A percentile compares a stretch with the other conserved stretches of the same genome.
phyloP scores from a whole-genome alignment of 176 grass and related monocot genomes.

The Rhynchospora pubera region DNA sequence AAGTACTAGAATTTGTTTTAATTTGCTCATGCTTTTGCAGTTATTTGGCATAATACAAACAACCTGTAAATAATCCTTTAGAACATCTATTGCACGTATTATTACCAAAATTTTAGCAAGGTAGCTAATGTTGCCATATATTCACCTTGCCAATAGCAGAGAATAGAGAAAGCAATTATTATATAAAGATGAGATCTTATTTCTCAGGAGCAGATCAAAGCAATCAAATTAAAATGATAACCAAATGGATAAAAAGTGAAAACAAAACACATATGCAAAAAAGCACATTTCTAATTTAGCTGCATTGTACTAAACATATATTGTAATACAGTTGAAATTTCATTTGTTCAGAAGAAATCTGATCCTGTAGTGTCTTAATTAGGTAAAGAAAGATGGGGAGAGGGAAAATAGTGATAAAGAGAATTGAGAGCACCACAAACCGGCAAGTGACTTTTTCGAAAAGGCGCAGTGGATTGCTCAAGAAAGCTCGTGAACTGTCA shows the following conservation, averaged over 20 bases:
- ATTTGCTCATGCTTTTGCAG: no score
- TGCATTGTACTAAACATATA: background rate
- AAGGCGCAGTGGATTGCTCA: conserved; percentile 17
- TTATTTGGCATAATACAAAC: no score
- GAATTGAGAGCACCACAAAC: conserved; percentile 15
- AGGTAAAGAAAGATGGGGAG: conserved; percentile 16
- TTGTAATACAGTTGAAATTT: background rate
- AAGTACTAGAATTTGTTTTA: no score
- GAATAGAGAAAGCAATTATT: background rate
- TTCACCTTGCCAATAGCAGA: background rate
- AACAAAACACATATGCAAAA: background rate
- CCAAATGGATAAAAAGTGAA: background rate
- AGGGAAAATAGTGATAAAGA: conserved; percentile 12
- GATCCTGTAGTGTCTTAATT: background rate
- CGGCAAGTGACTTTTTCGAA: conserved; percentile 24
- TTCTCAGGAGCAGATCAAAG: background rate
- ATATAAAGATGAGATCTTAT: background rate
- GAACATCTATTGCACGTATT: background rate
- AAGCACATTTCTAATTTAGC: background rate
- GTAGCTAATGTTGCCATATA: background rate
- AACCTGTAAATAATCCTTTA: background rate
- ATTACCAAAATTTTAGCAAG: background rate
- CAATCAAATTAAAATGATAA: background rate
- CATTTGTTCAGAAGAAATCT: background rate
- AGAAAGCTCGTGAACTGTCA: conserved; percentile 18